Evolutionary conservation across 2,329 filamentous ascomycete species (phyloP).

Genomic region (Aspergillus pseudonomiae): DNA sequence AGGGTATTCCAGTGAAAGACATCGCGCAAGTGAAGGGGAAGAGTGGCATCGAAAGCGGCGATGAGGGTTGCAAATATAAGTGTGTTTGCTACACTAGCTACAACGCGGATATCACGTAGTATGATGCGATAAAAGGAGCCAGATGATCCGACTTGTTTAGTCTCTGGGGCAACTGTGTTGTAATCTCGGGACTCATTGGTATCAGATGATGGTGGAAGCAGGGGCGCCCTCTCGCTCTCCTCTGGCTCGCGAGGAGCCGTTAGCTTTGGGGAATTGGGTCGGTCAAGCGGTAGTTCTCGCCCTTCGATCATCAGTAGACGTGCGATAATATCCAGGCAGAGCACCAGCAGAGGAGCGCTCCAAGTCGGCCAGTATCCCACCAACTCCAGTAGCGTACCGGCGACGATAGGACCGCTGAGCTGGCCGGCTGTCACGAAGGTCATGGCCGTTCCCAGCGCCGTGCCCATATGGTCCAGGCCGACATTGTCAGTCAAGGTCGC

Average conservation of each 20-base stretch:
- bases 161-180: neutral
- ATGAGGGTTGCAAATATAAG: conserved; percentile 54
- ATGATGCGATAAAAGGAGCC: conserved; percentile 41
- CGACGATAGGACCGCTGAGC: conserved; percentile 32
- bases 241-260: neutral
- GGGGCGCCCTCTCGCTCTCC: neutral
- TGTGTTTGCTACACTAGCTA: conserved; percentile 45
- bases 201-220: neutral
- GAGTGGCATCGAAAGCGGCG: conserved; percentile 57
- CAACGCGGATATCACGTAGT: conserved; percentile 45
- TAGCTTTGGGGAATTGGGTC: neutral
- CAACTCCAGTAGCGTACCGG: conserved; percentile 31
- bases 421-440: conserved; percentile 31
- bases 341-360: conserved; percentile 29
- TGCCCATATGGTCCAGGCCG: conserved; percentile 29
- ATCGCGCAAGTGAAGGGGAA: conserved; percentile 57
- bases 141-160: neutral
- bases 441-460: conserved; percentile 28
- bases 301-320: conserved; percentile 34
- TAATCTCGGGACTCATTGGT: neutral
- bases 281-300: neutral
- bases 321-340: conserved; percentile 32
- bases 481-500: conserved; percentile 34
- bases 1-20: conserved; percentile 60
- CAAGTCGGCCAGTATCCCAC: conserved; percentile 38